phyloP scores from a whole-genome alignment of 78 protist species.

The slime mould (Dictyostelium discoideum) region DNA sequence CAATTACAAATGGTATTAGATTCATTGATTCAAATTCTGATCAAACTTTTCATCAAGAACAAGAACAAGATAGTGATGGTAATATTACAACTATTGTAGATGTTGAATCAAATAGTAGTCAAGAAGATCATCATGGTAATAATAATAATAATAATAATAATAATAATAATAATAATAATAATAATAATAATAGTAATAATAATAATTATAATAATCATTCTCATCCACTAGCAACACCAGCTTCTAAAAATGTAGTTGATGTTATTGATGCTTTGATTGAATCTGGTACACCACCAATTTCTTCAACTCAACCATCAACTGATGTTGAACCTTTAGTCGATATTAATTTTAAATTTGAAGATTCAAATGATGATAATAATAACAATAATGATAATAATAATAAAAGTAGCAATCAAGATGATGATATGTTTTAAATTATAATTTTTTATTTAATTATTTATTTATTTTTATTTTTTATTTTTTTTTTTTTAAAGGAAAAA shows the following conservation, averaged over 20 bases:
- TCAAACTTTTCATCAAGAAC: neutral
- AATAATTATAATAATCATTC: neutral
- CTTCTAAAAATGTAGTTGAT: constrained; percentile 1
- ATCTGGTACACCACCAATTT: constrained; percentile 45
- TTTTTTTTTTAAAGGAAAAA: neutral
- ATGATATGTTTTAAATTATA: neutral
- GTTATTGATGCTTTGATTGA: neutral
- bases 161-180: neutral
- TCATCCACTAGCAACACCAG: neutral
- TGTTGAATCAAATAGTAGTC: neutral
- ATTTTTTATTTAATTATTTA: too few species aligned
- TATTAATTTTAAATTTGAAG: neutral
- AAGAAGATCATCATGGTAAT: neutral
- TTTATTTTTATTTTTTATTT: neutral
- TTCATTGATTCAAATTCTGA: neutral
- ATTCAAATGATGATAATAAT: neutral
- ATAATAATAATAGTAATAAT: neutral
- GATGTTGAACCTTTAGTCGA: constrained; percentile 13
- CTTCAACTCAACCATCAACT: neutral
- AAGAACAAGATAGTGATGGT: neutral
- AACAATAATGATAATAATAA: neutral
- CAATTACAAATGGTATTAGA: constrained; percentile 4
- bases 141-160: neutral
- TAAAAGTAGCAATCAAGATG: neutral
- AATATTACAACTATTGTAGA: neutral